Conservation (phyloP, 2,329 filamentous ascomycete genomes). For the Neofusicoccum umdonicola region DNA sequence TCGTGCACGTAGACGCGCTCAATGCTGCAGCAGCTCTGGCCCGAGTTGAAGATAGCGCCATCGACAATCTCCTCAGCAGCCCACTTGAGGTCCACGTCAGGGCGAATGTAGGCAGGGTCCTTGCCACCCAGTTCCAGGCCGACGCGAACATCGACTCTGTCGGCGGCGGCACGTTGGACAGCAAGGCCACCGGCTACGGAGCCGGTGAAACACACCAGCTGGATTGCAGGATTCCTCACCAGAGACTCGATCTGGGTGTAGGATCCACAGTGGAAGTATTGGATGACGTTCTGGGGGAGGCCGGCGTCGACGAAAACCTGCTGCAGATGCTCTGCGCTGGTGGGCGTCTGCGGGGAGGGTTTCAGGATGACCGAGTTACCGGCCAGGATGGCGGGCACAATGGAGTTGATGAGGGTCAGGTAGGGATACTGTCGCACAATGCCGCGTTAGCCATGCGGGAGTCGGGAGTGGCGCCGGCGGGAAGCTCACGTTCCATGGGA, state of each 20-base stretch:
- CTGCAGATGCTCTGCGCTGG: constrained; percentile 79
- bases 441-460: constrained; percentile 16
- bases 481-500: constrained; percentile 86
- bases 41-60: constrained; percentile 94
- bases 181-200: constrained; percentile 62
- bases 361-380: constrained; percentile 93
- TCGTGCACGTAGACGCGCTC: constrained; percentile 90
- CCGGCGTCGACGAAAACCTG: constrained; percentile 77
- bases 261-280: constrained; percentile 88
- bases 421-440: constrained; percentile 73
- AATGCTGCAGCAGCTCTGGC: constrained; percentile 94
- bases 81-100: constrained; percentile 85
- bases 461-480: constrained; percentile 23
- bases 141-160: constrained; percentile 75
- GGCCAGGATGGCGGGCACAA: constrained; percentile 85
- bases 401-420: constrained; percentile 85
- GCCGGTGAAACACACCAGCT: constrained; percentile 88
- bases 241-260: constrained; percentile 73
- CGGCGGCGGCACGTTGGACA: constrained; percentile 44
- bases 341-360: constrained; percentile 92
- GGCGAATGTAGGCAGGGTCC: constrained; percentile 85
- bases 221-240: constrained; percentile 72
- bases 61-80: constrained; percentile 93
- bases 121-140: constrained; percentile 92
- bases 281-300: constrained; percentile 77